Evolutionary conservation across 495 filamentous ascomycete genomes (phyloP).

Genomic region (Rostrohypoxylon terebratum): DNA sequence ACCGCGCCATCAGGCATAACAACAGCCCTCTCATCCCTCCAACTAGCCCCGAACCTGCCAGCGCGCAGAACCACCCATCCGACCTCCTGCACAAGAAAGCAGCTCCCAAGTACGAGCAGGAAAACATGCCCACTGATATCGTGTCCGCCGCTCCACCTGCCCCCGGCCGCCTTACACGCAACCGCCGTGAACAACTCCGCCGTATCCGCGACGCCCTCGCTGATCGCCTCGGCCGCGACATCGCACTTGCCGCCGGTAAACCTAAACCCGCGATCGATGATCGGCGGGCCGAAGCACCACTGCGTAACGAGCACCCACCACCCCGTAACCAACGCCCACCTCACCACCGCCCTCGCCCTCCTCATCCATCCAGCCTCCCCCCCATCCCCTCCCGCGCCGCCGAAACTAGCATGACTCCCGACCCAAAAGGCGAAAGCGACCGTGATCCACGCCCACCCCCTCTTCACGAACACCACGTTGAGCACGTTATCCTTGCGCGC

Average conservation of each 20-base stretch:
- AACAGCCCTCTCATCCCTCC: slow-evolving; percentile 67
- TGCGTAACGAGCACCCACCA: slow-evolving; percentile 88
- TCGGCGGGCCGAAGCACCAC: slow-evolving; percentile 92
- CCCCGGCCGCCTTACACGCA: slow-evolving; percentile 86
- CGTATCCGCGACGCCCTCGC: slow-evolving; percentile 48
- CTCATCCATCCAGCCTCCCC: slow-evolving; percentile 24
- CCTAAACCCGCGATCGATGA: slow-evolving; percentile 87
- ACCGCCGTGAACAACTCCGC: slow-evolving; percentile 72
- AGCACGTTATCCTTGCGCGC: slow-evolving; percentile 90
- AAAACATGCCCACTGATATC: slow-evolving; percentile 97
- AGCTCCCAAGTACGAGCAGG: slow-evolving; percentile 83
- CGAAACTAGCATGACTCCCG: slow-evolving; percentile 66
- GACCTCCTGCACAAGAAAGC: slow-evolving; percentile 82
- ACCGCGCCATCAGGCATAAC: slow-evolving; percentile 69
- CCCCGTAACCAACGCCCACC: slow-evolving; percentile 76
- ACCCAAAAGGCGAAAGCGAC: slow-evolving; percentile 73
- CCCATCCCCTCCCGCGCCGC: neutral
- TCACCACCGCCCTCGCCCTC: slow-evolving; percentile 64
- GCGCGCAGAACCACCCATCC: slow-evolving; percentile 67
- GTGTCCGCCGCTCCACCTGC: slow-evolving; percentile 87
- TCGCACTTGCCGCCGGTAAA: slow-evolving; percentile 86
- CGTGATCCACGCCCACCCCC: slow-evolving; percentile 92
- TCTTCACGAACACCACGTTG: slow-evolving; percentile 93
- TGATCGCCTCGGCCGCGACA: slow-evolving; percentile 51
- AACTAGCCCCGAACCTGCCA: slow-evolving; percentile 29